Conservation (phyloP, 75 land plant species). For the Pinus taeda region DNA sequence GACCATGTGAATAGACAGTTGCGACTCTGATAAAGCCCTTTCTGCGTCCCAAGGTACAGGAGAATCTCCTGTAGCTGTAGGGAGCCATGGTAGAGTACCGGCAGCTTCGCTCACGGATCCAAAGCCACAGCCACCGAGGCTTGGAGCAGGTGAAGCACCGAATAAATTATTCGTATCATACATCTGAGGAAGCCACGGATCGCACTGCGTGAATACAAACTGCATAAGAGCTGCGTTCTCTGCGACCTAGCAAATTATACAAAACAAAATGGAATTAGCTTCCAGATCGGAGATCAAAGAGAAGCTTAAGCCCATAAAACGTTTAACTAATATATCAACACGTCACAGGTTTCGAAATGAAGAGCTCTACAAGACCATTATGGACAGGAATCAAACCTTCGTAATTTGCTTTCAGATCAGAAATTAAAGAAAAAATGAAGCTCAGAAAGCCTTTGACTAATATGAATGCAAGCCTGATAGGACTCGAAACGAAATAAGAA, state of each 20-base stretch:
- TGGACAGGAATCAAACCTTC: conserved; percentile 60
- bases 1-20: conserved; percentile 5
- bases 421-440: no score
- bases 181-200: conserved; percentile 9
- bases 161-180: conserved; percentile 6
- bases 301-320: no score
- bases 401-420: conserved; percentile 19
- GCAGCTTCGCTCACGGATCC: background rate
- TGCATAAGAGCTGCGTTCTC: conserved; percentile 31
- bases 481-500: conserved; percentile 26
- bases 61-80: conserved; percentile 1
- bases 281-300: no score
- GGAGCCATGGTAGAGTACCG: conserved; percentile 9
- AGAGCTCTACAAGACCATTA: conserved; percentile 69
- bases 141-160: background rate
- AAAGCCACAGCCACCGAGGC: background rate
- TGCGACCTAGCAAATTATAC: conserved; percentile 17
- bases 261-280: no score
- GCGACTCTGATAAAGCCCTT: conserved; percentile 11
- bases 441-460: no score
- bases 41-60: conserved; percentile 10
- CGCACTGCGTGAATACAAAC: conserved; percentile 27
- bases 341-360: conserved; percentile 49
- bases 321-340: no score
- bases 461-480: conserved; percentile 20